Percentiles rank a stretch among this genome's conserved stretches.
Conservation (phyloP, 176 grass and related monocot genomes). For the Chloris gayana region DNA sequence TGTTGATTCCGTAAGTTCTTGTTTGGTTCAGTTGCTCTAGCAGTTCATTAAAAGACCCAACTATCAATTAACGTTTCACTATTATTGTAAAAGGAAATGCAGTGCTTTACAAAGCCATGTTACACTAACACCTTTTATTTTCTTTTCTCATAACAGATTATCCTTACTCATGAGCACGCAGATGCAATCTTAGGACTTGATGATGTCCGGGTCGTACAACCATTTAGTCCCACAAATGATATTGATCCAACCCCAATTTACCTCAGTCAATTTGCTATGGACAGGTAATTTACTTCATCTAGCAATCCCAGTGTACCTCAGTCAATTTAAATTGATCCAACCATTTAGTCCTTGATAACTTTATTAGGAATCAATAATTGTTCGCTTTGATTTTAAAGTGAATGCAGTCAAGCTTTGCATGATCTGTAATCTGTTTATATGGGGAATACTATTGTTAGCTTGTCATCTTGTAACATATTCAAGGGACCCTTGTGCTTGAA, state of each 20-base stretch:
- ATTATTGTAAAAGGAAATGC: not conserved
- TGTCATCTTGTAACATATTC: slow-evolving; percentile 2
- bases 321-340: slow-evolving; percentile 45
- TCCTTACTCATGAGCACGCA: slow-evolving; percentile 97
- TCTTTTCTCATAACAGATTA: slow-evolving; percentile 60
- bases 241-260: slow-evolving; percentile 91
- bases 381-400: not conserved
- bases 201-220: slow-evolving; percentile 81
- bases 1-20: slow-evolving; percentile 84
- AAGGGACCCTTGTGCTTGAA: not conserved
- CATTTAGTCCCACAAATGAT: slow-evolving; percentile 81
- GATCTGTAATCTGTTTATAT: not conserved
- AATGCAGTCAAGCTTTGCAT: slow-evolving; percentile 4
- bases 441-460: not conserved
- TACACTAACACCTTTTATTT: slow-evolving; percentile 27
- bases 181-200: slow-evolving; percentile 94
- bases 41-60: slow-evolving; percentile 11
- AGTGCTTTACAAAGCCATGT: not conserved
- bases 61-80: not conserved
- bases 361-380: not conserved
- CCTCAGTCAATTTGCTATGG: slow-evolving; percentile 81
- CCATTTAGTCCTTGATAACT: not conserved
- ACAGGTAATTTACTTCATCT: slow-evolving; percentile 57
- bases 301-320: slow-evolving; percentile 83
- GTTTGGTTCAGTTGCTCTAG: slow-evolving; percentile 25